Base-by-base conservation (phyloP, 2,329 filamentous ascomycete genomes). In the Coniella vitis region DNA sequence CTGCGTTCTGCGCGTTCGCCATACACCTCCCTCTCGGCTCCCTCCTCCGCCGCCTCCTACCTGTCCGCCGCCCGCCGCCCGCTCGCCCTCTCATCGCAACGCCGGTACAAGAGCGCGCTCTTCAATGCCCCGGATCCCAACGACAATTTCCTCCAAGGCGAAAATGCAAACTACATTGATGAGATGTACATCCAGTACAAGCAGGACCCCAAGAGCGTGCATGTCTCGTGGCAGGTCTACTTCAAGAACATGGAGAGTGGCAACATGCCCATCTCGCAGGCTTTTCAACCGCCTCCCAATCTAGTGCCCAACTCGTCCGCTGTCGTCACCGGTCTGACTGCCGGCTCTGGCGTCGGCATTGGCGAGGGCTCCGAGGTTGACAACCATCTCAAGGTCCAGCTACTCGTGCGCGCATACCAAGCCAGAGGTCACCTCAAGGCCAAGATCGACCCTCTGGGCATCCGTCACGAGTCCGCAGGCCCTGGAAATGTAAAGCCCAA, bases 121-220 rank as follows among this genome's bases (percentile, higher is more conserved):
- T 69, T 75, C 48, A 72, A 70, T 49, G 65, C 78, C 17, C 79
- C 81, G 55, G 89, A 95, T 66, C 81, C 90, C 57, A 95, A 87
- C 69, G 93, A 98, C 71, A 95, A 84, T 72, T 98, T 98, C 78
- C 80, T 98, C 54, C 88, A 90, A 56, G 93, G 93, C 58, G 97
- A 88, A 75, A 93, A 91, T 53, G 93, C 93, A 70, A 96, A 95
- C 75, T 98, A 98, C 74, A 89, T 98, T 66, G 93, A 98, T 69
- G 93, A 96, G 76, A 98, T 98, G 93, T 98, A 98, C 72, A 76
- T 96, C 74, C 84, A 90, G 66, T 98, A 93, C 93, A 95, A 91
- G 72, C 77, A 87, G 56, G 90, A 98, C 61, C 90, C 93, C 45
- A 79, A 83, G 61, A 95, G 88, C 65, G 93, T 98, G 52, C 93